Percentiles rank a stretch among this genome's conserved stretches.
Conservation (phyloP, 2,329 filamentous ascomycete genomes). For the Sarocladium oryzae region DNA sequence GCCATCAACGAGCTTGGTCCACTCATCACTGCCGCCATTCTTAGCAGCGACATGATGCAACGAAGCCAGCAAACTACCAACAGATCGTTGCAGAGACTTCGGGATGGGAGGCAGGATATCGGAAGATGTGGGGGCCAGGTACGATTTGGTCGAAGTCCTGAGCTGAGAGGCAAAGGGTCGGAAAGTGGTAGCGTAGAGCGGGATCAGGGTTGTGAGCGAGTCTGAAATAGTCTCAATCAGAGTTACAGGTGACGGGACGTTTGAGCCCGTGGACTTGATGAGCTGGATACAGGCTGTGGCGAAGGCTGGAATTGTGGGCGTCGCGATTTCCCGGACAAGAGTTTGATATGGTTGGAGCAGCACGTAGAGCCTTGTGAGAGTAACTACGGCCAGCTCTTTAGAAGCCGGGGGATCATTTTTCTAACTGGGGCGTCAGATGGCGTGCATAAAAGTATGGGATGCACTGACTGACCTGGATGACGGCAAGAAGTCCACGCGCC, state of each 20-base stretch:
- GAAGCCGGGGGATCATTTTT: constrained; percentile 71
- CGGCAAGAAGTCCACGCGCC: constrained; percentile 67
- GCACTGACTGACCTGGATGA: constrained; percentile 54
- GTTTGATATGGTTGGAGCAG: constrained; percentile 78
- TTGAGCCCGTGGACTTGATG: constrained; percentile 33
- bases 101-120: constrained; percentile 41
- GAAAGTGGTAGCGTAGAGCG: constrained; percentile 77
- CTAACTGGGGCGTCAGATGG: constrained; percentile 31
- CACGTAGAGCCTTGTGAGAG: constrained; percentile 76
- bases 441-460: not conserved
- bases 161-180: constrained; percentile 69
- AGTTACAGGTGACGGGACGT: constrained; percentile 29
- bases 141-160: constrained; percentile 49
- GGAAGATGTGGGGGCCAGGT: constrained; percentile 58
- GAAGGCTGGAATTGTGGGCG: constrained; percentile 70
- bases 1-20: constrained; percentile 59
- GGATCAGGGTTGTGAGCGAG: constrained; percentile 64
- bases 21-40: constrained; percentile 69
- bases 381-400: constrained; percentile 71
- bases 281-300: constrained; percentile 67
- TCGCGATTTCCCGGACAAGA: constrained; percentile 79
- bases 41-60: constrained; percentile 78
- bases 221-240: constrained; percentile 64
- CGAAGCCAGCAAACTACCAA: constrained; percentile 61
- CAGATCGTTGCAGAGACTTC: constrained; percentile 45